phyloP scores from a whole-genome alignment of 2,329 filamentous ascomycete species.

The Orbilia quercus region DNA sequence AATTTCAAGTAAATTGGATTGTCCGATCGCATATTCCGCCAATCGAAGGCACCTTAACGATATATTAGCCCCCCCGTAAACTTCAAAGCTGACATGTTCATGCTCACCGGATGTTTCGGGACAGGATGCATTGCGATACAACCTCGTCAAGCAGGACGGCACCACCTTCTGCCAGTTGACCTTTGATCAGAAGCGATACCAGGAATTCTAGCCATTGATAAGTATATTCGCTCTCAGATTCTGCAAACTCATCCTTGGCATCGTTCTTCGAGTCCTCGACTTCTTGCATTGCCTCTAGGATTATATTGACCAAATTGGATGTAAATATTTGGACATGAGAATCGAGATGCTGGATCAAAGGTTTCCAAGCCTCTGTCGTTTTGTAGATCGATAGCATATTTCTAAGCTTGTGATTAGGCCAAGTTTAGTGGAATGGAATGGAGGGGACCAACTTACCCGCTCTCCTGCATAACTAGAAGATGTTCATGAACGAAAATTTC shows the following conservation, averaged over 20 bases:
- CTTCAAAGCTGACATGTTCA: background rate
- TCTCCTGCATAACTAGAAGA: conserved; percentile 44
- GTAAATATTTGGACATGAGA: conserved; percentile 38
- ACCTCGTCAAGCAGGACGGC: conserved; percentile 42
- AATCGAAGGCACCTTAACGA: conserved; percentile 46
- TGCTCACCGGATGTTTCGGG: conserved; percentile 41
- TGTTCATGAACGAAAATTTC: conserved; percentile 53
- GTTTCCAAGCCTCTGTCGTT: conserved; percentile 43
- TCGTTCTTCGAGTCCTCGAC: conserved; percentile 30
- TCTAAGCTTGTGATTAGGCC: conserved; percentile 10
- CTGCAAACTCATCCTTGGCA: conserved; percentile 42
- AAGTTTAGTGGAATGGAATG: background rate
- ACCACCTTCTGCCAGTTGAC: conserved; percentile 35
- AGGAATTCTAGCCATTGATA: conserved; percentile 54
- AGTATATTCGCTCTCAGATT: conserved; percentile 51
- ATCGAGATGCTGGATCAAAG: conserved; percentile 48
- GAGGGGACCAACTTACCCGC: conserved; percentile 12
- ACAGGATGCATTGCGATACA: conserved; percentile 51
- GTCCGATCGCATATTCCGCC: conserved; percentile 47
- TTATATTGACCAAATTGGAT: conserved; percentile 21
- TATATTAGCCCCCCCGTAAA: conserved; percentile 2
- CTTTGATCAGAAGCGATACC: conserved; percentile 36
- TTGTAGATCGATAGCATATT: conserved; percentile 53
- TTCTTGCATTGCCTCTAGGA: conserved; percentile 51
- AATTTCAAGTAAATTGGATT: conserved; percentile 46